Percentiles rank a stretch among this genome's conserved stretches.
phyloP scores from a whole-genome alignment of 2,329 filamentous ascomycete genomes.

The Aspergillus neotritici region DNA sequence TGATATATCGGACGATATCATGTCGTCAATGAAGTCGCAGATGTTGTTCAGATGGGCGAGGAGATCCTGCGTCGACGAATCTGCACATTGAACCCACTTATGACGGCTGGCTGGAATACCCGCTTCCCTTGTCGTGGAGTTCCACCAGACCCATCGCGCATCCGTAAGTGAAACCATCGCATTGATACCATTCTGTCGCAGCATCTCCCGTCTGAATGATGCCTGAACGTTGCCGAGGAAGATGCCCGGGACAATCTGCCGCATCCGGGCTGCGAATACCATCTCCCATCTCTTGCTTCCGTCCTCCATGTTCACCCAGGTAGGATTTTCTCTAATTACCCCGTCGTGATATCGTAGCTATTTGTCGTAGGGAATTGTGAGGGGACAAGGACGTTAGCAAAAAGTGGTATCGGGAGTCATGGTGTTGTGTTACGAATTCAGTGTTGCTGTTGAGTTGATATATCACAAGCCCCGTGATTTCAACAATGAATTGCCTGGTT shows the following conservation, averaged over 20 bases:
- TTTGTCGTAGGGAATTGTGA: no score
- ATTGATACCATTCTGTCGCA: conserved; percentile 18
- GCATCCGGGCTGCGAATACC: conserved; percentile 14
- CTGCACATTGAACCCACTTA: conserved; percentile 24
- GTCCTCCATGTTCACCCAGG: neutral
- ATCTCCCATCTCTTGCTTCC: conserved; percentile 17
- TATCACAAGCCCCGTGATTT: no score
- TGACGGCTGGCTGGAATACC: conserved; percentile 20
- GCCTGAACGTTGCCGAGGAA: conserved; percentile 22
- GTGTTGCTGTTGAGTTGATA: no score
- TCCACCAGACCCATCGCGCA: conserved; percentile 21
- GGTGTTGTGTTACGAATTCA: no score
- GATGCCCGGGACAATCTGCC: conserved; percentile 22
- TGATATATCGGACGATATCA: conserved; percentile 13
- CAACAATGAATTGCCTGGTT: no score
- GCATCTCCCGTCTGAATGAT: conserved; percentile 18
- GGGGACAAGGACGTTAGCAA: no score
- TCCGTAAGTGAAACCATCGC: conserved; percentile 20
- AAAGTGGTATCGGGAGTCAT: no score
- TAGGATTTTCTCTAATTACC: no score
- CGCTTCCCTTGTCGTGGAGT: conserved; percentile 15
- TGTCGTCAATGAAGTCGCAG: conserved; percentile 23
- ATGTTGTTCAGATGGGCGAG: conserved; percentile 21
- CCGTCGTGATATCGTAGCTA: no score
- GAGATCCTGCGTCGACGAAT: conserved; percentile 26